Conservation (phyloP, 1,284 basidiomycete genomes). For the Cryptococcus sp. region DNA sequence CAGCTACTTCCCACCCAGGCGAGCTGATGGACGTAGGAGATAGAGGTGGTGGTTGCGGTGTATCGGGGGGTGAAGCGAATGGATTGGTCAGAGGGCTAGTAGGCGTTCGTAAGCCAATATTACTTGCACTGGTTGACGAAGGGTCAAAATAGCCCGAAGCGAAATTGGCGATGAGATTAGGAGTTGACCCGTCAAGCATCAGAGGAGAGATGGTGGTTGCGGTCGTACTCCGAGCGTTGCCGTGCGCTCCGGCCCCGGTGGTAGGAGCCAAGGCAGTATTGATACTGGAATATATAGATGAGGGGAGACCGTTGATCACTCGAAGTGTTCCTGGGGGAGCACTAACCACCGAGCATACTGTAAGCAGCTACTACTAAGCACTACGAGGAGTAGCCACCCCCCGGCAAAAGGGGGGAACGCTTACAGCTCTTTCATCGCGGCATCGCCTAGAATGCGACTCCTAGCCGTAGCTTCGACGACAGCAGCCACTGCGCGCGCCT, state of each 20-base stretch:
- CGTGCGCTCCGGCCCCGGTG: neutral
- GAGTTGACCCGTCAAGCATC: constrained; percentile 21
- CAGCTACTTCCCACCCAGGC: neutral
- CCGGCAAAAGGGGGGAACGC: constrained; percentile 2
- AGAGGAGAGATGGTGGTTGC: constrained; percentile 59
- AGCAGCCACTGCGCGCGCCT: constrained; percentile 75
- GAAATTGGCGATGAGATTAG: constrained; percentile 30
- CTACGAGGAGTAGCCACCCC: neutral
- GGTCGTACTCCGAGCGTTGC: neutral
- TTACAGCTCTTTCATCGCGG: constrained; percentile 10
- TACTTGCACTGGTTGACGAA: neutral
- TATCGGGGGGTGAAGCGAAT: constrained; percentile 13
- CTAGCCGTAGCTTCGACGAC: constrained; percentile 37
- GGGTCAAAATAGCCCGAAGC: constrained; percentile 20
- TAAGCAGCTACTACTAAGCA: neutral
- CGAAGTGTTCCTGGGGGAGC: constrained; percentile 59
- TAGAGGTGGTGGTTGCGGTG: neutral
- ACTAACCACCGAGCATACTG: constrained; percentile 29
- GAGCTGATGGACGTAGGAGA: neutral
- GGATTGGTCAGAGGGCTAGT: constrained; percentile 21
- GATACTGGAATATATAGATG: constrained; percentile 56
- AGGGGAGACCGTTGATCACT: constrained; percentile 75
- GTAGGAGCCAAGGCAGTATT: constrained; percentile 56
- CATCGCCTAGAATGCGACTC: constrained; percentile 15
- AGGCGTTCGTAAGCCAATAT: constrained; percentile 10